phyloP scores from a whole-genome alignment of 768 basidiomycete genomes.

The Xerocomellus chrysenteron region DNA sequence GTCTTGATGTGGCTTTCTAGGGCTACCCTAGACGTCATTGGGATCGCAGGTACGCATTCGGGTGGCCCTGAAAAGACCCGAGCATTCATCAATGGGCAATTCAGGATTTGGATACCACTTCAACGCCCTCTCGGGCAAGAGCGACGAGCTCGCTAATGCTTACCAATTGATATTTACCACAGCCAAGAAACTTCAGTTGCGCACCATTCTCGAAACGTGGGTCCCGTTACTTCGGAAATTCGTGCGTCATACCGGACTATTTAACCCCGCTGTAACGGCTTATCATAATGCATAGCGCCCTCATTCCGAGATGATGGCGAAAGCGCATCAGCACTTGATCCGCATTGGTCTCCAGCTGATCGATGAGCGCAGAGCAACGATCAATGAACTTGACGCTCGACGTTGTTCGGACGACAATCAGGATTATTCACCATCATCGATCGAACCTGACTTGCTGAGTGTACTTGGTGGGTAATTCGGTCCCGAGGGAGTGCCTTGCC shows the following conservation, averaged over 20 bases:
- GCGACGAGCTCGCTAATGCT: slow-evolving; percentile 54
- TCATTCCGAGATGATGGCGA: slow-evolving; percentile 42
- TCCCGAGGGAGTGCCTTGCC: neutral
- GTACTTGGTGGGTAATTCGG: slow-evolving; percentile 43
- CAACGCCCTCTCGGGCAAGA: slow-evolving; percentile 47
- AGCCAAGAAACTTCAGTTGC: slow-evolving; percentile 49
- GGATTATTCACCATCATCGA: slow-evolving; percentile 7
- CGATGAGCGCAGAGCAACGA: slow-evolving; percentile 44
- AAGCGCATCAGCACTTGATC: slow-evolving; percentile 47
- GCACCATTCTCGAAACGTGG: slow-evolving; percentile 56
- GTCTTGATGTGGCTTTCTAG: slow-evolving; percentile 63
- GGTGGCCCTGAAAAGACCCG: neutral
- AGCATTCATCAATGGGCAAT: neutral
- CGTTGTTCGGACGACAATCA: slow-evolving; percentile 16
- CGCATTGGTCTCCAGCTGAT: slow-evolving; percentile 56
- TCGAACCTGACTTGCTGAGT: slow-evolving; percentile 48
- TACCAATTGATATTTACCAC: slow-evolving; percentile 55
- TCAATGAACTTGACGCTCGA: slow-evolving; percentile 30
- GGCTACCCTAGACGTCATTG: slow-evolving; percentile 76
- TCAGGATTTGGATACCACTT: slow-evolving; percentile 58
- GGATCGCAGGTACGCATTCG: slow-evolving; percentile 52
- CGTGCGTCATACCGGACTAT: slow-evolving; percentile 32
- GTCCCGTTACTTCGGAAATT: slow-evolving; percentile 54
- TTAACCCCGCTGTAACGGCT: slow-evolving; percentile 5
- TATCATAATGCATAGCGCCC: slow-evolving; percentile 38